These are phyloP conservation scores for Avena insularis DNA, from an alignment of 176 grass and related monocot genomes.

Conservation along the genomic window DNA sequence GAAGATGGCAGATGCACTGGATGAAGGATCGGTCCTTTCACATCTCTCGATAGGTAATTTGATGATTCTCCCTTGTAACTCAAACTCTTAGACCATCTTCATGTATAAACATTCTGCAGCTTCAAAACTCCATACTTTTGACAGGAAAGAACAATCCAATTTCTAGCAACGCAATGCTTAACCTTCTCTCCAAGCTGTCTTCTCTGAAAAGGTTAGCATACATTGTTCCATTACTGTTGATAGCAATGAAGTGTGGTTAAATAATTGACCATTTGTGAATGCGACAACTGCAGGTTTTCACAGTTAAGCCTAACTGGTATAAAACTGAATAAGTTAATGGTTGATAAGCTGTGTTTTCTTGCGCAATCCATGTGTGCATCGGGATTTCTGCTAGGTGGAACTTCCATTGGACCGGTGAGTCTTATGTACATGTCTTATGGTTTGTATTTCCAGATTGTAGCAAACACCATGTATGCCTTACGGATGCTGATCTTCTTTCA, in stretches of 20 bases:
- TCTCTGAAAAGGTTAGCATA: constrained; percentile 81
- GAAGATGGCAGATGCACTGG: constrained; percentile 82
- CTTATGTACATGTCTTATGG: constrained; percentile 15
- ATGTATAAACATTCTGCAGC: constrained; percentile 27
- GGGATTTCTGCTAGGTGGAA: constrained; percentile 75
- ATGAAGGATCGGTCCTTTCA: constrained; percentile 82
- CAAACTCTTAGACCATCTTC: constrained; percentile 18
- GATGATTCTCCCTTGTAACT: constrained; percentile 27
- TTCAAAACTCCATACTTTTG: constrained; percentile 33
- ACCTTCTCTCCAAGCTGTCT: constrained; percentile 76
- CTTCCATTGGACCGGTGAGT: constrained; percentile 78
- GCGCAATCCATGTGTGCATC: constrained; percentile 71
- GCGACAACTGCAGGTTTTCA: constrained; percentile 69
- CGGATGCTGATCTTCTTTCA: constrained; percentile 29
- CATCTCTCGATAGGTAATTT: constrained; percentile 90
- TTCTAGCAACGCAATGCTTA: constrained; percentile 89
- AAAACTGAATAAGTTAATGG: constrained; percentile 77
- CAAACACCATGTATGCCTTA: constrained; percentile 18
- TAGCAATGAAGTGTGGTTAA: constrained; percentile 2
- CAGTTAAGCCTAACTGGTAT: constrained; percentile 89
- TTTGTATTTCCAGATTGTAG: constrained; percentile 29
- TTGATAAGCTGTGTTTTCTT: constrained; percentile 73
- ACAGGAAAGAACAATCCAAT: constrained; percentile 92
- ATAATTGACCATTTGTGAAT: constrained; percentile 37
- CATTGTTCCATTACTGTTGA: constrained; percentile 42